Conservation (phyloP, 108 stramenopile genomes). For the Skeletonema tropicum region DNA sequence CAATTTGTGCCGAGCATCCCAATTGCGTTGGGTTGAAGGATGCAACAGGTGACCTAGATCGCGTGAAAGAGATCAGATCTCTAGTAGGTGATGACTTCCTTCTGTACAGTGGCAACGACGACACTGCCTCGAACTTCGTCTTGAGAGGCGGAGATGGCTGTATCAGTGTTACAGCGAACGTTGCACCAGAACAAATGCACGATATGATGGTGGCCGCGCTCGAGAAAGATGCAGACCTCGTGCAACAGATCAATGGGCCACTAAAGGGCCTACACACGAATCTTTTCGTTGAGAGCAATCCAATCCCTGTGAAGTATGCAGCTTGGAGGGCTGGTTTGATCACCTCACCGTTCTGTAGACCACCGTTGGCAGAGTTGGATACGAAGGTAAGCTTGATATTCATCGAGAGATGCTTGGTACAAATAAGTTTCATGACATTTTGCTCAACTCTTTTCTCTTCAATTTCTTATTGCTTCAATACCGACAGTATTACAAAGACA, state of each 20-base stretch:
- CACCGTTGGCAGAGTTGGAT: constrained; percentile 71
- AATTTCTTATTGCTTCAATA: no score
- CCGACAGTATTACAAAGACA: constrained; percentile 38
- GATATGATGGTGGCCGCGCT: constrained; percentile 68
- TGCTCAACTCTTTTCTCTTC: no score
- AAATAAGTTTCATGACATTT: no score
- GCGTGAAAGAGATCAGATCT: constrained; percentile 59
- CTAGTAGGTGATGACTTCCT: constrained; percentile 61
- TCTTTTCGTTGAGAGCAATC: constrained; percentile 86
- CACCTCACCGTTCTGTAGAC: constrained; percentile 57
- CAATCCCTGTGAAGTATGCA: constrained; percentile 80
- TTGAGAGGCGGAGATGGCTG: constrained; percentile 89
- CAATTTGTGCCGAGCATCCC: constrained; percentile 60
- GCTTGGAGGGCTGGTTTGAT: constrained; percentile 60
- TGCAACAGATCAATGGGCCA: constrained; percentile 64
- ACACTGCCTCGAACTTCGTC: constrained; percentile 79
- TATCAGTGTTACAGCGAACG: constrained; percentile 90
- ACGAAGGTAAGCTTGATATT: background rate
- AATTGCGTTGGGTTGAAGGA: constrained; percentile 89
- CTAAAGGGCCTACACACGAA: constrained; percentile 65
- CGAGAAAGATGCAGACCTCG: constrained; percentile 54
- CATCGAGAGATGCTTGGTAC: no score
- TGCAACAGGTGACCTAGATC: constrained; percentile 83
- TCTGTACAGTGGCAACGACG: constrained; percentile 92
- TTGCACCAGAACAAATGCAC: constrained; percentile 72